Evolutionary conservation across 768 basidiomycete genomes (phyloP), one percentile per base, ranked within the genome.

Genomic region (Russula brevipes): DNA sequence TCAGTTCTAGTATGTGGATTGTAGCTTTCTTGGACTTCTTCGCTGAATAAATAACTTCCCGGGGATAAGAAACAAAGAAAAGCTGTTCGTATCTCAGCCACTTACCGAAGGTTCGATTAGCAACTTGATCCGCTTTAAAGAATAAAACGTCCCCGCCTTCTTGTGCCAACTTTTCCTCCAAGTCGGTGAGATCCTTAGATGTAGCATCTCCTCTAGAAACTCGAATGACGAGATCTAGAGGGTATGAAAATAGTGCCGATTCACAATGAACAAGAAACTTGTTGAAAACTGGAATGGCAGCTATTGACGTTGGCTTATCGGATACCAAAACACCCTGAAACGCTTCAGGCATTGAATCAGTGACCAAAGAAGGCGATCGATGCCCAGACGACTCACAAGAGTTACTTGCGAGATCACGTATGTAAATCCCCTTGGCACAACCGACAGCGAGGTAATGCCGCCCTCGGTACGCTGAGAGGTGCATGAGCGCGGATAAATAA

Each of bases 31-130:
- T 45, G 31, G 17, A n/a, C 1, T n/a, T 44, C 54, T 45, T 56
- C n/a, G 54, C 33, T 45, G 54, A 30, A 35, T 56, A 56, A 31
- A 56, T 33, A 19, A 56, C 54, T 56, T 56, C 35, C 44, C 35
- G 42, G 9, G 17, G 54, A 44, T 56, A 9, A 56, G 54, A 10
- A 17, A 35, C 5, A 44, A 17, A 5, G 44, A 44, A 31, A 44
- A 6, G 5, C 6, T 6, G 6, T 3, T 30, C 33, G 12, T 35
- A n/a, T 6, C n/a, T n/a, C 17, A 45, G 42, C 45, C 11, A 7
- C 54, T 45, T 6, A 56, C 54, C 19, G 1, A 45, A 33, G 3
- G 42, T 44, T 42, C 54, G 54, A 35, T 19, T 3, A 9, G 31
- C 54, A 19, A 45, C 3, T 5, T 38, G 42, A 56, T 42, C 54